Base-by-base conservation (phyloP, 2,329 filamentous ascomycete genomes). In the Microcyclosporella mali region DNA sequence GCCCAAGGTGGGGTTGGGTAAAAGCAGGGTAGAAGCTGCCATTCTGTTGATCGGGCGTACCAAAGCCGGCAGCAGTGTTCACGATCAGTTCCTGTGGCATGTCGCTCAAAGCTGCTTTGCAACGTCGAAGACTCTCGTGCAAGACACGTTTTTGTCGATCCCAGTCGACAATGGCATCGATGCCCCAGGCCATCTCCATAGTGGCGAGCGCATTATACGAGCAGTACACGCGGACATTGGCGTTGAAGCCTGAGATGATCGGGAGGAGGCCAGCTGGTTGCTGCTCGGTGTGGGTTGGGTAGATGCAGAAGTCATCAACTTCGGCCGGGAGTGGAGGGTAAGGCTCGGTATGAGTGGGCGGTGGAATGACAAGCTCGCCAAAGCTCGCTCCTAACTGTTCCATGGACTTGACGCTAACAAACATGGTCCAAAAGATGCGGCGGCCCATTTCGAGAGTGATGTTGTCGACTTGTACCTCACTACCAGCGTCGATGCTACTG, bases 231-330 rank as follows among this genome's bases (percentile, higher is more conserved):
- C 82, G 78, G 27, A 88, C 80, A 46, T 82, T 88, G 43, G 84
- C 77, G 47, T 88, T 89, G 69, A 94, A 95, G 0, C 85, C 88
- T 0, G 83, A 79, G 34, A 94, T 69, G 29, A 84, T 74, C 0
- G 88, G 85, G 1, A 89, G 68, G 1, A 75, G 70, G 4, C 79
- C 81, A 14, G 78, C 68, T 2, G 84, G 82, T 56, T 90, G 88
- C 6, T 76, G 71, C 25, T 83, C 75, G 39, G 90, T 78, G 49
- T 85, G 79, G 17, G 81, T 77, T 1, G 81, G 71, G 45, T 81
- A 81, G 45, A 95, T 85, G 57, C 80, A 89, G 44, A 84, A 81
- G 63, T 95, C 88, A 53, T 95, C 88, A 1, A 94, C 79, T 56
- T 94, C 88, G 15, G 82, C 70, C 0, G 88, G 88, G 10, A 88